Evolutionary conservation across 345 rosid species (phyloP).

Genomic region (Aquilaria yunnanensis): DNA sequence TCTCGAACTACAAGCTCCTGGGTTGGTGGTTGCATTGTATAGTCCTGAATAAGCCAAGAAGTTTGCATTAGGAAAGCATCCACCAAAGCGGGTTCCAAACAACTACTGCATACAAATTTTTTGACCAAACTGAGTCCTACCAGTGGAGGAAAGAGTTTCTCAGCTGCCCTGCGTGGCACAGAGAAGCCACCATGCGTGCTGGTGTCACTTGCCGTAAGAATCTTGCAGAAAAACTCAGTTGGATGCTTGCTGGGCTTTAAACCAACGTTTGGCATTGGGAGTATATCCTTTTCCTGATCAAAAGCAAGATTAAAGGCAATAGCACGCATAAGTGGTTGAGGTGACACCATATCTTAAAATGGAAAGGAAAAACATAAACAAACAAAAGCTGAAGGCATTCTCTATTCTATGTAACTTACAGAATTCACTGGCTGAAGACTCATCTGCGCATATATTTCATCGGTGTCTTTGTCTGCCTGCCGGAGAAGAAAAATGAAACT

Average conservation of each 20-base stretch:
- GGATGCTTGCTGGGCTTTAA: slow-evolving; percentile 85
- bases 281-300: slow-evolving; percentile 81
- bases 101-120: not conserved
- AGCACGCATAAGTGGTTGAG: not conserved
- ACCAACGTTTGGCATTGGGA: slow-evolving; percentile 86
- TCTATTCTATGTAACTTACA: slow-evolving; percentile 37
- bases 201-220: slow-evolving; percentile 92
- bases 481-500: slow-evolving; percentile 7
- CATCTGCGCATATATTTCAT: slow-evolving; percentile 95
- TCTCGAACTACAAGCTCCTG: slow-evolving; percentile 97
- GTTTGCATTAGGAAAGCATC: not conserved
- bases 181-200: slow-evolving; percentile 99
- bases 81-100: slow-evolving; percentile 1
- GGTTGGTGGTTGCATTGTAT: slow-evolving; percentile 86
- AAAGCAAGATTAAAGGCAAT: slow-evolving; percentile 1
- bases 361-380: not conserved
- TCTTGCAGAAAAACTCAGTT: slow-evolving; percentile 91
- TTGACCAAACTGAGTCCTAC: slow-evolving; percentile 33
- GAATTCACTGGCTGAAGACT: slow-evolving; percentile 90
- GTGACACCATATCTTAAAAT: not conserved
- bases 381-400: not conserved
- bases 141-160: slow-evolving; percentile 92
- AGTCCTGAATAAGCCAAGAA: slow-evolving; percentile 45
- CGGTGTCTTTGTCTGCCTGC: slow-evolving; percentile 94
- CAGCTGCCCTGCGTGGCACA: slow-evolving; percentile 97